Percentiles rank a stretch among this genome's conserved stretches.
Conservation (phyloP, 1,139 yeast genomes). For the Torulaspora globosa region DNA sequence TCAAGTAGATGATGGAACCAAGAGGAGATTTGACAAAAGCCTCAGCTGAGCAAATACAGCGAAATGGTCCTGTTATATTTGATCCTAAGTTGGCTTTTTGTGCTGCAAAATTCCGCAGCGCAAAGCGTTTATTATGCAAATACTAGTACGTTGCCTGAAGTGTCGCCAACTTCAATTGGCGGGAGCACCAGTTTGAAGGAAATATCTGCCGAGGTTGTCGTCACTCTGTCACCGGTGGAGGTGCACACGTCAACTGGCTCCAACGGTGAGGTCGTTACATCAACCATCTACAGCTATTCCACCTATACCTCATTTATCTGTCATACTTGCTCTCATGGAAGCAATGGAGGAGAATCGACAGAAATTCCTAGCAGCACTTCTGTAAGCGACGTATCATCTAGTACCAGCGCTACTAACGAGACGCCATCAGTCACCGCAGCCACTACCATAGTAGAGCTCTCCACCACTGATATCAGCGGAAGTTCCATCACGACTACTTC, state of each 20-base stretch:
- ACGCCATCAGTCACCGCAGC: neutral
- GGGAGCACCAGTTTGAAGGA: neutral
- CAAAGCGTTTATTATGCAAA: slow-evolving; percentile 6
- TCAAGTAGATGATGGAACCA: neutral
- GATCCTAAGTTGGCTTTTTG: neutral
- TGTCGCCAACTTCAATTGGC: neutral
- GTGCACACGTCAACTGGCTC: slow-evolving; percentile 1
- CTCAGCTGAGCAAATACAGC: neutral
- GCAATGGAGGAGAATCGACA: neutral
- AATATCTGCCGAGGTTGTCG: slow-evolving; percentile 1
- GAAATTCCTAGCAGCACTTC: neutral
- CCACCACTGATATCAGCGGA: neutral
- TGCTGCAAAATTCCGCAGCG: neutral
- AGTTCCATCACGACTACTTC: slow-evolving; percentile 32
- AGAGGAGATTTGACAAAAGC: neutral
- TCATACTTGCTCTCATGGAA: slow-evolving; percentile 7
- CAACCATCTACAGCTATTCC: slow-evolving; percentile 4
- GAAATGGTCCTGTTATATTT: neutral
- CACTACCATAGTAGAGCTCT: neutral
- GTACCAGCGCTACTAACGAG: neutral
- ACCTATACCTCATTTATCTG: slow-evolving; percentile 14
- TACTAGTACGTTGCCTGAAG: neutral
- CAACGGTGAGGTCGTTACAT: slow-evolving; percentile 1
- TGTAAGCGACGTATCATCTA: neutral
- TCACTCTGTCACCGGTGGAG: slow-evolving; percentile 4